Percentiles rank a stretch among this genome's conserved stretches.
Conservation (phyloP, 2,329 filamentous ascomycete species). For the Lecanicillium sp. region DNA sequence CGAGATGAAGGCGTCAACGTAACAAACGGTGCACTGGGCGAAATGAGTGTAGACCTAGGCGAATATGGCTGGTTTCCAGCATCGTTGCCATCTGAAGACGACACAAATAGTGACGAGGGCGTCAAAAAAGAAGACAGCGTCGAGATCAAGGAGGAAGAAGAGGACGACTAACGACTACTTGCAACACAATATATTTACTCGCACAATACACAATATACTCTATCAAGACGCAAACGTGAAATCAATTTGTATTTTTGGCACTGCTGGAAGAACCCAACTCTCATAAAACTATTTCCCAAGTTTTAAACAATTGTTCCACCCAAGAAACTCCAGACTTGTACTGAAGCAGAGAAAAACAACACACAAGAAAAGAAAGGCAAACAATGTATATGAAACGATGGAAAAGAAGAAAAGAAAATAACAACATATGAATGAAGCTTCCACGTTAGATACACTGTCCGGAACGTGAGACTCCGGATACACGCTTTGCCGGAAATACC, state of each 20-base stretch:
- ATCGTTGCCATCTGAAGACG: conserved; percentile 35
- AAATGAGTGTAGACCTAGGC: conserved; percentile 41
- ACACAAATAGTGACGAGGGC: conserved; percentile 2
- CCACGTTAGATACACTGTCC: neutral
- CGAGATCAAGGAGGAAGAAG: neutral
- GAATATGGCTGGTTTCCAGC: conserved; percentile 50
- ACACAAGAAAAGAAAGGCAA: neutral
- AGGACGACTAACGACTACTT: conserved; percentile 5
- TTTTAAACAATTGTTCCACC: no score
- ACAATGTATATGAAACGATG: neutral
- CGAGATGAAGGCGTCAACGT: conserved; percentile 45
- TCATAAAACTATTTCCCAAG: no score
- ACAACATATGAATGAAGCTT: no score
- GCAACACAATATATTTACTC: conserved; percentile 6
- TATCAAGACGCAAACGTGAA: conserved; percentile 1
- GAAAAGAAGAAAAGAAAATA: conserved; percentile 1
- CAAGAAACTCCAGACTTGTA: no score
- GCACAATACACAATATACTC: neutral
- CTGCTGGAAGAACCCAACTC: no score
- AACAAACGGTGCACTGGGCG: conserved; percentile 38
- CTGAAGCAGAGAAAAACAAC: no score
- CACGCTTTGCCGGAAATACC: neutral
- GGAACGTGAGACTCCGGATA: neutral
- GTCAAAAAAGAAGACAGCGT: neutral
- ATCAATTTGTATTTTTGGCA: no score